Conservation (phyloP, 202 grass and related monocot species). For the Panicum virgatum region DNA sequence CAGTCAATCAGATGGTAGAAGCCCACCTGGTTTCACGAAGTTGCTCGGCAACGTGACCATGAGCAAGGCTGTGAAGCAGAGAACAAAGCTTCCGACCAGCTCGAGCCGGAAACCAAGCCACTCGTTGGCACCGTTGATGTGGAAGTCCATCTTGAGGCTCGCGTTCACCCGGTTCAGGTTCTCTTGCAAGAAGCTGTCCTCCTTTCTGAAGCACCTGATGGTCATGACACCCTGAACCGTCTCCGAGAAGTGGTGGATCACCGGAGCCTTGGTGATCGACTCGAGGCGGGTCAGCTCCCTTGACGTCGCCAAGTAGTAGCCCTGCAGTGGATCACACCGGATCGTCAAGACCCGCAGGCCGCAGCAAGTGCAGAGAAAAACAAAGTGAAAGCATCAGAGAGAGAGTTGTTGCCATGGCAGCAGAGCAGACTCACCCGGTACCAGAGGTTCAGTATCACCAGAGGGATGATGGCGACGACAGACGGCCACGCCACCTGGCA, state of each 20-base stretch:
- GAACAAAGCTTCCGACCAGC: constrained; percentile 79
- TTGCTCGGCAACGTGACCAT: constrained; percentile 80
- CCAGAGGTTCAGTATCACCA: constrained; percentile 83
- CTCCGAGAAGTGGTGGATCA: constrained; percentile 99
- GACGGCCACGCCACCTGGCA: constrained; percentile 96
- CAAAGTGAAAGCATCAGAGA: background rate
- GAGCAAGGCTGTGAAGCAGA: constrained; percentile 84
- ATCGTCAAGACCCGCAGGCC: background rate
- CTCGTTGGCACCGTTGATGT: constrained; percentile 95
- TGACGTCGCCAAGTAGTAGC: constrained; percentile 82
- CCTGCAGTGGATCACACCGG: constrained; percentile 26
- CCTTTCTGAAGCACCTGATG: constrained; percentile 93
- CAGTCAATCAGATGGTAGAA: background rate
- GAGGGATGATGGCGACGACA: constrained; percentile 69
- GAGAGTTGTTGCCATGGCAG: background rate
- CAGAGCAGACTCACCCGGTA: constrained; percentile 67
- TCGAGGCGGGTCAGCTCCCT: constrained; percentile 95
- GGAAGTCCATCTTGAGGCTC: constrained; percentile 95
- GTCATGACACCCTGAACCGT: constrained; percentile 89
- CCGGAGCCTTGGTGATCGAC: constrained; percentile 92
- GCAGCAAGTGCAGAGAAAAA: background rate
- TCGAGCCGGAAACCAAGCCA: constrained; percentile 92
- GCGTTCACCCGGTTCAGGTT: constrained; percentile 86
- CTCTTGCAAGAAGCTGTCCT: constrained; percentile 62
- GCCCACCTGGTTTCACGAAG: constrained; percentile 71